phyloP scores from a whole-genome alignment of 306 rosid species.

The Abrus pulchellus region DNA sequence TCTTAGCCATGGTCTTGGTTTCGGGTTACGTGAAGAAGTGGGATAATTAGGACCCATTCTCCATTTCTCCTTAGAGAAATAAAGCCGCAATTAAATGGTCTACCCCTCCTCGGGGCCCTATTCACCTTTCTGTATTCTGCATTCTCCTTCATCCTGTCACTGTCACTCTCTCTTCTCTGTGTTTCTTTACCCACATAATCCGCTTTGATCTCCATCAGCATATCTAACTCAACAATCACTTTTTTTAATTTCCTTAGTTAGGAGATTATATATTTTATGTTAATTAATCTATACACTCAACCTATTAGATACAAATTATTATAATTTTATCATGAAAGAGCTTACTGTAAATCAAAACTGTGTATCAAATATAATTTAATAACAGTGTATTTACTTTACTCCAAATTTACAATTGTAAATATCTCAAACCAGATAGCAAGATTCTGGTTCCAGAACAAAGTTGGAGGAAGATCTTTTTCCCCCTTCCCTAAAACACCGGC shows the following conservation, averaged over 20 bases:
- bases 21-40: not conserved
- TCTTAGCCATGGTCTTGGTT: not conserved
- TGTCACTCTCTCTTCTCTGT: not conserved
- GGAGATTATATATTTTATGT: too few relatives aligned
- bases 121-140: not conserved
- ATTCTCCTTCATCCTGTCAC: not conserved
- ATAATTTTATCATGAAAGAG: too few relatives aligned
- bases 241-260: too few relatives aligned
- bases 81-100: slow-evolving; percentile 42
- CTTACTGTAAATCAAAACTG: too few relatives aligned
- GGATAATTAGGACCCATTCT: not conserved
- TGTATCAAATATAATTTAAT: not conserved
- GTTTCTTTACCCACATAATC: not conserved
- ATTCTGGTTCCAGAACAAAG: not conserved
- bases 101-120: not conserved
- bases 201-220: too few relatives aligned
- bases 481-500: not conserved
- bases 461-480: not conserved
- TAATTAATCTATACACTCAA: too few relatives aligned
- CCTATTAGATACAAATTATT: too few relatives aligned
- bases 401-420: not conserved
- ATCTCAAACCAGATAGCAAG: not conserved
- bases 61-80: not conserved
- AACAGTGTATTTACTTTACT: not conserved
- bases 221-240: too few relatives aligned